Evolutionary conservation across 306 rosid genomes (phyloP).

Genomic region (Casuarina cunninghamiana): DNA sequence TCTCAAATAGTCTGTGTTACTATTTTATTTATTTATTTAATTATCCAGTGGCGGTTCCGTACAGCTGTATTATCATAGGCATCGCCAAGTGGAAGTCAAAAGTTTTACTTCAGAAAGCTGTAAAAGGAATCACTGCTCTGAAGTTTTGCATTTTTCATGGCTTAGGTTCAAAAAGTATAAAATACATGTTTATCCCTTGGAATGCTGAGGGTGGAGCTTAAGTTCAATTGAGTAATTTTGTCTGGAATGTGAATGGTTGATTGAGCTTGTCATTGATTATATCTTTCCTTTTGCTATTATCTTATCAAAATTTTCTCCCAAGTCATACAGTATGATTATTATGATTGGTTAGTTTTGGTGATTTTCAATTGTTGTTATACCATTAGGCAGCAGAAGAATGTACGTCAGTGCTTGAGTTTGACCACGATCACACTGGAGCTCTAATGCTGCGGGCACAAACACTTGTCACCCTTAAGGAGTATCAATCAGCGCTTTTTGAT

Average conservation of each 20-base stretch:
- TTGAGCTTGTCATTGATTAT: conserved; percentile 5
- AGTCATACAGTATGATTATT: background rate
- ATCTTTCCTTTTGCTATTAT: background rate
- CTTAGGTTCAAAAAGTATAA: background rate
- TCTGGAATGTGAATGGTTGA: background rate
- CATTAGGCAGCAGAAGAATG: conserved; percentile 90
- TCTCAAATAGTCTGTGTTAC: background rate
- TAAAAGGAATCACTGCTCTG: background rate
- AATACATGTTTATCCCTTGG: background rate
- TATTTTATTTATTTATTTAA: background rate
- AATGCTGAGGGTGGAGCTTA: background rate
- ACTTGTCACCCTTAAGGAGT: conserved; percentile 78
- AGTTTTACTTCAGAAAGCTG: background rate
- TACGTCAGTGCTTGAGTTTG: conserved; percentile 88
- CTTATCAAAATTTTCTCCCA: background rate
- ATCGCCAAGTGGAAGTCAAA: background rate
- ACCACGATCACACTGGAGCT: conserved; percentile 77
- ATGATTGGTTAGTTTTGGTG: conserved; percentile 1
- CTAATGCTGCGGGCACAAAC: conserved; percentile 88
- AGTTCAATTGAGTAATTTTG: background rate
- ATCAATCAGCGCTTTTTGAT: conserved; percentile 90
- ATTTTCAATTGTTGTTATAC: conserved; percentile 21
- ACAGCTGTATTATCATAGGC: background rate
- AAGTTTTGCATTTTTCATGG: background rate
- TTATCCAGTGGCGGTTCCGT: background rate